Evolutionary conservation across 805 yeast species (phyloP), one percentile per base, ranked within the genome.

Genomic region (Cyberlindnera nakhonratchasimensis): DNA sequence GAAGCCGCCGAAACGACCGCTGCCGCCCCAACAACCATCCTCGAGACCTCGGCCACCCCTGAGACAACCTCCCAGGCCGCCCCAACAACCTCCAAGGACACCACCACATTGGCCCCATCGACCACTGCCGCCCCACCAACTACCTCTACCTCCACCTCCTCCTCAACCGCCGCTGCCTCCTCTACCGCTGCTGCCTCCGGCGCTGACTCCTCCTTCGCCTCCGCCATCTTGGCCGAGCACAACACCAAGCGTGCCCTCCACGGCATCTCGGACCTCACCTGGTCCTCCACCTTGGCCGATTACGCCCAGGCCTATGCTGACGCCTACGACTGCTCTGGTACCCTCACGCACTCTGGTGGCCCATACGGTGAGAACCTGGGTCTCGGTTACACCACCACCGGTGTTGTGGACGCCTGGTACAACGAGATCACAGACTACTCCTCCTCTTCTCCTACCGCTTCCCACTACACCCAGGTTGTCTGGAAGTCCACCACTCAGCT

Each of bases 381-480:
- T 34, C 71, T 79, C 32, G 95, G 95, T 40, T 82, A 75, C 64
- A 51, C 72, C 54, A 58, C 65, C 46, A 65, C 77, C 10, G 62
- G 62, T 29, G 71, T 84, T 19, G 86, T 83, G 34, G 75, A 75
- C 39, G 91, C 87, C 22, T 86, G 95, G 95, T 86, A 83, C 70
- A 64, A 71, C 51, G 95, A 86, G 64, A 75, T 80, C 53, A 48
- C 59, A 34, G 46, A 63, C 23, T 85, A 82, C 66, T 64, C 73
- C 57, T 79, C 71, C 64, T 57, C 70, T 21, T 67, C 66, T 51
- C 79, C 80, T 24, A 67, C 64, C 11, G 78, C 89, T 33, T 91
- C 91, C 36, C 96, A 87, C 63, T 87, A 85, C 69, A 85, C 95
- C 23, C 95, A 86, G 64, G 74, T 87, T 44, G 80, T 87, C 40